Conservation (phyloP, 352 stramenopile genomes). For the Globisporangium barbulae region DNA sequence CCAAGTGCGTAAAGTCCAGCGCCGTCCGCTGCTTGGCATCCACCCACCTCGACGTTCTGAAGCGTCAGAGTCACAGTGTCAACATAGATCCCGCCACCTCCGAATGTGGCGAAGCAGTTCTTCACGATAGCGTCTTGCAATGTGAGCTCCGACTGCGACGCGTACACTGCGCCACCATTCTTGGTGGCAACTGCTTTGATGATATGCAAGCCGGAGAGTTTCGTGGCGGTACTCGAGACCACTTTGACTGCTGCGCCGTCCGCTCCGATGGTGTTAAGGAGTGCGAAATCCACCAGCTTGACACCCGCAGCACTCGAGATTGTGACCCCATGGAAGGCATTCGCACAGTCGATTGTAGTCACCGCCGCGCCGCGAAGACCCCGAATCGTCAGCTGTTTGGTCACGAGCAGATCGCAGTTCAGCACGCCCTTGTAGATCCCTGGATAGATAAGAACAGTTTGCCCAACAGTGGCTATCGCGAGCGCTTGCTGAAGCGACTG, state of each 20-base stretch:
- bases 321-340: slow-evolving; percentile 21
- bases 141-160: slow-evolving; percentile 21
- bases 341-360: slow-evolving; percentile 41
- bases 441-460: slow-evolving; percentile 54
- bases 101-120: slow-evolving; percentile 19
- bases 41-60: slow-evolving; percentile 11
- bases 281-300: slow-evolving; percentile 24
- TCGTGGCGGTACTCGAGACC: slow-evolving; percentile 19
- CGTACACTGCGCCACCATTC: slow-evolving; percentile 36
- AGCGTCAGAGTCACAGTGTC: slow-evolving; percentile 22
- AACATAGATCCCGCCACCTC: slow-evolving; percentile 32
- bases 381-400: slow-evolving; percentile 28
- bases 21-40: slow-evolving; percentile 23
- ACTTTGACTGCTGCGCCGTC: slow-evolving; percentile 32
- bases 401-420: slow-evolving; percentile 43
- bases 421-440: slow-evolving; percentile 28
- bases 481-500: slow-evolving; percentile 42
- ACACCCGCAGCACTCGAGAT: slow-evolving; percentile 17
- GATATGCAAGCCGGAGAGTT: slow-evolving; percentile 18
- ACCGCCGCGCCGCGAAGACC: slow-evolving; percentile 31
- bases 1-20: slow-evolving; percentile 30
- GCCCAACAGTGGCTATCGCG: slow-evolving; percentile 21
- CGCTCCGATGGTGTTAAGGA: slow-evolving; percentile 18
- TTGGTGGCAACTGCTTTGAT: slow-evolving; percentile 6
- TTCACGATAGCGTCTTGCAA: slow-evolving; percentile 18